Evolutionary conservation across 768 basidiomycete species (phyloP).

Genomic region (Tephrocybe sp.): DNA sequence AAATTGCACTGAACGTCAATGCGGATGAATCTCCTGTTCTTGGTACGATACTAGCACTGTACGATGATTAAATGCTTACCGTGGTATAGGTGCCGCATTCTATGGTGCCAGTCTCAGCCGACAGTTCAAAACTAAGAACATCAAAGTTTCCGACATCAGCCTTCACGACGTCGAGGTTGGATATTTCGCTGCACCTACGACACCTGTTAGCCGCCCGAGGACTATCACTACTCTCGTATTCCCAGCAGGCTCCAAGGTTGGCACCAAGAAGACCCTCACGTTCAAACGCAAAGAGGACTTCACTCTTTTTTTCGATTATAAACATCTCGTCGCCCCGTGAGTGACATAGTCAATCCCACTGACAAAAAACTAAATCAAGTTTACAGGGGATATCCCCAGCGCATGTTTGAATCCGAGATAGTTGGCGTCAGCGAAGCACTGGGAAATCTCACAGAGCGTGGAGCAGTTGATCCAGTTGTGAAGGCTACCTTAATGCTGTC

Average conservation of each 20-base stretch:
- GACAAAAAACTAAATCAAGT: constrained; percentile 5
- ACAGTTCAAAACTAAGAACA: constrained; percentile 94
- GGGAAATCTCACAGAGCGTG: constrained; percentile 80
- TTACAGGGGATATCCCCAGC: constrained; percentile 66
- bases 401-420: constrained; percentile 74
- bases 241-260: constrained; percentile 72
- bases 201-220: constrained; percentile 50
- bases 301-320: constrained; percentile 75
- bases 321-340: constrained; percentile 59
- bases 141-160: constrained; percentile 77
- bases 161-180: constrained; percentile 78
- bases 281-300: constrained; percentile 89
- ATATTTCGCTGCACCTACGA: constrained; percentile 64
- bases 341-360: constrained; percentile 23
- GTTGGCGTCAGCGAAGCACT: constrained; percentile 74
- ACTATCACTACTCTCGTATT: constrained; percentile 79
- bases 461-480: constrained; percentile 79
- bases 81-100: constrained; percentile 68
- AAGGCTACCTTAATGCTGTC: constrained; percentile 84
- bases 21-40: constrained; percentile 96
- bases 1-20: constrained; percentile 93
- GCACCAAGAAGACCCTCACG: constrained; percentile 82
- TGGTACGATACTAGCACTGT: constrained; percentile 35
- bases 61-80: constrained; percentile 3
- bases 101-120: constrained; percentile 87